Evolutionary conservation across 1,284 basidiomycete genomes (phyloP), one percentile per base, ranked within the genome.

Genomic region (Ganoderma resinaceum): DNA sequence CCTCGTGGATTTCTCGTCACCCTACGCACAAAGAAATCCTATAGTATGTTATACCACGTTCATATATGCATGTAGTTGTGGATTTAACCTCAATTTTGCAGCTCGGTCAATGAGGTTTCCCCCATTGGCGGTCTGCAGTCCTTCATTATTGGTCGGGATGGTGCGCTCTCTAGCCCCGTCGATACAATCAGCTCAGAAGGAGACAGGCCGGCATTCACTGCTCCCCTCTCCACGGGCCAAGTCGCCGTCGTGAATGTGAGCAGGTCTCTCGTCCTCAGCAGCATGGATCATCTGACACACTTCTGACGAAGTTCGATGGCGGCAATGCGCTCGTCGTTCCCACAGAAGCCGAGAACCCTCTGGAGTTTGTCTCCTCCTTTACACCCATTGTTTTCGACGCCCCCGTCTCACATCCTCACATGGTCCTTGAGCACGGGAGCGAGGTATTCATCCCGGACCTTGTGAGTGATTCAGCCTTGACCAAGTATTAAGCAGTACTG

Each of bases 381-480:
- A 77, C 82, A 9, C 70, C 83, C 9, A 86, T 89, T 77, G 85
- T 84, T 6, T 91, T 91, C 81, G 85, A 88, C 11, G 80, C 80
- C 6, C 79, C 79, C 35, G 75, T 82, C 2, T 87, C 89, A 1
- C 87, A 90, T 74, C 89, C 91, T 18, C 91, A 91, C 76, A 88
- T 90, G 87, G 84, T 84, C 0, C 75, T 89, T 33, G 80, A 90
- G 76, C 80, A 86, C 73, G 81, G 80, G 4, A 74, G 73, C 1
- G 90, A 92, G 72, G 70, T 91, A 2, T 82, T 92, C 61, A 80
- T 92, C 33, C 87, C 91, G 0, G 91, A 92, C 78, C 79, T 92
- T 74, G 90, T 90, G 65, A 69, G 84, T 53, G 14, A n/a, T 26
- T 53, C 8, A 2, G 12, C 29, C 52, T 5, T 76, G 18, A 9